These are phyloP conservation scores for Talaromyces stipitatus DNA, from an alignment of 495 filamentous ascomycete species.

Conservation along the genomic window DNA sequence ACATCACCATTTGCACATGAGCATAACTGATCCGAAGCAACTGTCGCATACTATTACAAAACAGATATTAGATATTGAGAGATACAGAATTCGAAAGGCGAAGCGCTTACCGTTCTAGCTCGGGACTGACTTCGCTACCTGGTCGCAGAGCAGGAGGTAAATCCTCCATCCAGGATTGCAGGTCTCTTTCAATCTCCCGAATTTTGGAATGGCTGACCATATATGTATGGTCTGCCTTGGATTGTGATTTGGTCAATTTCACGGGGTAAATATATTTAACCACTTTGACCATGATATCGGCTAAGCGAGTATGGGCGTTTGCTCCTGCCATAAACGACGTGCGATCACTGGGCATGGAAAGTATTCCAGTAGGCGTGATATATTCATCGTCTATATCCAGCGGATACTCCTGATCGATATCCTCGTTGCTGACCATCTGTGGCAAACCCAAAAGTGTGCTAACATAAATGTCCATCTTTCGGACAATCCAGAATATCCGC, in stretches of 20 bases:
- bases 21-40: conserved; percentile 80
- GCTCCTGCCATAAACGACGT: conserved; percentile 71
- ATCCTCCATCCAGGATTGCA: conserved; percentile 75
- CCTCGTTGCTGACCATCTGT: conserved; percentile 73
- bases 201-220: conserved; percentile 84
- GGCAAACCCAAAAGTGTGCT: conserved; percentile 84
- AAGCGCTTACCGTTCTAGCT: conserved; percentile 62
- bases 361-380: conserved; percentile 71
- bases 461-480: conserved; percentile 92
- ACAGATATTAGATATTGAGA: conserved; percentile 6
- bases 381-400: conserved; percentile 84
- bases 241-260: conserved; percentile 51
- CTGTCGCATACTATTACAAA: conserved; percentile 63
- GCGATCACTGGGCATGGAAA: conserved; percentile 63
- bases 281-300: conserved; percentile 73
- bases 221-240: conserved; percentile 56
- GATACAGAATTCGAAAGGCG: neutral
- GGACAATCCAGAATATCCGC: conserved; percentile 82
- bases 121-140: conserved; percentile 61
- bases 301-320: conserved; percentile 77
- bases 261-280: conserved; percentile 86
- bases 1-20: conserved; percentile 91
- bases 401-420: conserved; percentile 86
- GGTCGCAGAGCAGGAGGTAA: conserved; percentile 69
- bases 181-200: conserved; percentile 80